Evolutionary conservation across 345 rosid genomes (phyloP).

Genomic region (Cardiospermum halicacabum): DNA sequence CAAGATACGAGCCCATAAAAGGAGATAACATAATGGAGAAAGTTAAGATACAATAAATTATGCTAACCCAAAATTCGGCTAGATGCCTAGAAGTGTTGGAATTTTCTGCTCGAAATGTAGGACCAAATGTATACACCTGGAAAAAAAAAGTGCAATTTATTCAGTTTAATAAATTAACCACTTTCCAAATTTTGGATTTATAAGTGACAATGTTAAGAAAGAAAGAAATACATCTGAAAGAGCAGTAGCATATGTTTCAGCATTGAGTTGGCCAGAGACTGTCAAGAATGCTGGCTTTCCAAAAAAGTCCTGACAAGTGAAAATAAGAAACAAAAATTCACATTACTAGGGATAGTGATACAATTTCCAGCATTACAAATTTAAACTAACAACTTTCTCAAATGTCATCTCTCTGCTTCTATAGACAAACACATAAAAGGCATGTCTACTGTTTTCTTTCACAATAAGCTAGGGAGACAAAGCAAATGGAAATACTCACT

Average conservation of each 20-base stretch:
- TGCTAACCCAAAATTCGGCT: conserved; percentile 92
- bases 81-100: conserved; percentile 93
- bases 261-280: conserved; percentile 98
- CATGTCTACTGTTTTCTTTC: background rate
- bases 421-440: background rate
- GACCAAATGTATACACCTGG: conserved; percentile 96
- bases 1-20: too few relatives aligned
- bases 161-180: conserved; percentile 1
- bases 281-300: conserved; percentile 97
- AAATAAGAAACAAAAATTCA: conserved; percentile 12
- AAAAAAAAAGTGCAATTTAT: conserved; percentile 1
- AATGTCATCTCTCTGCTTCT: background rate
- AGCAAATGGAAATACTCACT: conserved; percentile 34
- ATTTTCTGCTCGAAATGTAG: conserved; percentile 97
- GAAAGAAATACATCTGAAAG: conserved; percentile 72
- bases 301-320: conserved; percentile 71
- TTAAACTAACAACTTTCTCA: background rate
- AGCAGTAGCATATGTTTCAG: conserved; percentile 95
- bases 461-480: background rate
- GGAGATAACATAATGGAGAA: conserved; percentile 1
- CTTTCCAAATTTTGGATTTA: conserved; percentile 8
- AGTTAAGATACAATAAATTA: conserved; percentile 13
- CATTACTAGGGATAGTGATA: conserved; percentile 1
- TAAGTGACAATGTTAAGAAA: conserved; percentile 10
- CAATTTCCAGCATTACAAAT: background rate